These are phyloP conservation scores for Verticillium alfalfae DNA, from an alignment of 2,329 filamentous ascomycete genomes.

Conservation along the genomic window DNA sequence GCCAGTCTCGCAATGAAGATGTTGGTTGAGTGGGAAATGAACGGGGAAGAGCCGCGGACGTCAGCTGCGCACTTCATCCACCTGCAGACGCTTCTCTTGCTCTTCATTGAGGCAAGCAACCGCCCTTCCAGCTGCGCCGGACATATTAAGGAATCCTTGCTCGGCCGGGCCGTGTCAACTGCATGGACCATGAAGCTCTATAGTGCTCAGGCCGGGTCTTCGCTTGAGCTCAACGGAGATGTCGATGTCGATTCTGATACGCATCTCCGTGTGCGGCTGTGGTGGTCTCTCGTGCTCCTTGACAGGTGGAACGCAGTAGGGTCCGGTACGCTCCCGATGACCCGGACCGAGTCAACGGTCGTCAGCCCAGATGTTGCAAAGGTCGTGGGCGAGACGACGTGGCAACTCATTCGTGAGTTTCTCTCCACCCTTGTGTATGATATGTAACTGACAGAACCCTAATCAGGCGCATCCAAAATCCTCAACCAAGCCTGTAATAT, in stretches of 20 bases:
- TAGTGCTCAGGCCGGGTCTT: constrained; percentile 26
- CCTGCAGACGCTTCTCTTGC: constrained; percentile 61
- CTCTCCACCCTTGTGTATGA: neutral
- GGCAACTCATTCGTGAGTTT: constrained; percentile 59
- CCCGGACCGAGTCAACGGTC: constrained; percentile 57
- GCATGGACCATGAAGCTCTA: constrained; percentile 63
- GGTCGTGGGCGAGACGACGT: constrained; percentile 58
- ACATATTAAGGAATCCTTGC: constrained; percentile 45
- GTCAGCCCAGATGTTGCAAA: constrained; percentile 53
- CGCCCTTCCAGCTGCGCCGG: constrained; percentile 36
- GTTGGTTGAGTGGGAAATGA: constrained; percentile 46
- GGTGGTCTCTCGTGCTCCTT: constrained; percentile 68
- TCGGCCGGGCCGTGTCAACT: constrained; percentile 61
- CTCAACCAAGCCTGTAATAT: constrained; percentile 35
- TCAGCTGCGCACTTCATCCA: constrained; percentile 47
- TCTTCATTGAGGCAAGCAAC: constrained; percentile 61
- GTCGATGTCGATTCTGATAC: constrained; percentile 55
- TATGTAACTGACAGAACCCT: neutral
- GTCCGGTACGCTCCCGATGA: constrained; percentile 55
- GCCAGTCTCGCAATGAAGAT: constrained; percentile 39
- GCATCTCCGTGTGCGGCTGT: constrained; percentile 57
- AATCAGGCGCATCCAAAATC: constrained; percentile 49
- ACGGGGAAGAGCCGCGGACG: constrained; percentile 26
- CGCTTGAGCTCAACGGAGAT: constrained; percentile 30
- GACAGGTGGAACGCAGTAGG: constrained; percentile 71